A percentile compares a stretch with the other conserved stretches of the same genome.
phyloP scores from a whole-genome alignment of 108 stramenopile species.

The Mediolabrus comicus region DNA sequence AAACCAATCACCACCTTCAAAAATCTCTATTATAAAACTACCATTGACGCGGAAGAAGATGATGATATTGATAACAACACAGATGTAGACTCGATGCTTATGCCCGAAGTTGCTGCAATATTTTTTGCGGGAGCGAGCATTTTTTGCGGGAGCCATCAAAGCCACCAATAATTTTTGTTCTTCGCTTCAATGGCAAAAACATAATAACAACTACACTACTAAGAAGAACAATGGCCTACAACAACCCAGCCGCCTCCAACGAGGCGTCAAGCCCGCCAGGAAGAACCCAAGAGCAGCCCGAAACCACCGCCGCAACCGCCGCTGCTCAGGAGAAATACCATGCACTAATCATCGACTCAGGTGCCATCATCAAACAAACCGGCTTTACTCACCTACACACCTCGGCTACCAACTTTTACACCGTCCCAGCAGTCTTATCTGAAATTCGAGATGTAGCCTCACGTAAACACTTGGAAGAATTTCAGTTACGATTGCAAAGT shows the following conservation, averaged over 20 bases:
- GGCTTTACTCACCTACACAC: constrained; percentile 50
- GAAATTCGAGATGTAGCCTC: constrained; percentile 82
- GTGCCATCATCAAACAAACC: constrained; percentile 78
- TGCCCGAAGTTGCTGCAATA: too few relatives aligned
- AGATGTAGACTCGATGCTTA: too few relatives aligned
- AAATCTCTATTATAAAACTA: too few relatives aligned
- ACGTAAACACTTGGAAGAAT: constrained; percentile 56
- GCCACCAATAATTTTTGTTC: neutral
- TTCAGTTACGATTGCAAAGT: constrained; percentile 56
- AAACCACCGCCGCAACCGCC: too few relatives aligned
- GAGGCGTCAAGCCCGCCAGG: neutral
- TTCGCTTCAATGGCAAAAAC: neutral
- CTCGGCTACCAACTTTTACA: constrained; percentile 59
- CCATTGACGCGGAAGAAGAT: too few relatives aligned
- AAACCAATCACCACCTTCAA: too few relatives aligned
- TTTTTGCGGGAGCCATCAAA: too few relatives aligned
- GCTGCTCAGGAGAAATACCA: constrained; percentile 48
- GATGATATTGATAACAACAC: too few relatives aligned
- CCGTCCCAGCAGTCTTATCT: constrained; percentile 66
- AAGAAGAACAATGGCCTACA: neutral
- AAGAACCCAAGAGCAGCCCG: neutral
- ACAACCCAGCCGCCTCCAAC: neutral
- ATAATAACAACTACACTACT: neutral
- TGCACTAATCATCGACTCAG: constrained; percentile 79
- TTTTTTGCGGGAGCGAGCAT: too few relatives aligned